These are phyloP conservation scores for Piromyces finnis DNA, from an alignment of 192 early-diverging fungal genomes.

Conservation along the genomic window DNA sequence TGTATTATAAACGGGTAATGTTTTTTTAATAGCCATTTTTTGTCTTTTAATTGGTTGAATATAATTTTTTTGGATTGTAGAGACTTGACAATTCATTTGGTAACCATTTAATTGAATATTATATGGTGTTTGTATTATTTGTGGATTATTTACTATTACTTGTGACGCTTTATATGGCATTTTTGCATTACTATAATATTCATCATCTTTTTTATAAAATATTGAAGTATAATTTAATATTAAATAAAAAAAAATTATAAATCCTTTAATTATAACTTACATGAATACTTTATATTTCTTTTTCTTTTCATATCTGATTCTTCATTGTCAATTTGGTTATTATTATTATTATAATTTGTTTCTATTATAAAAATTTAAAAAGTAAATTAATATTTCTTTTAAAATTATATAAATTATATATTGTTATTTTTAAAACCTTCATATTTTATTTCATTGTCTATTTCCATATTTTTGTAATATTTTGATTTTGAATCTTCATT, in stretches of 20 bases:
- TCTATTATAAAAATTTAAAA: no score
- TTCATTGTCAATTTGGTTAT: no score
- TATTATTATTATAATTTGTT: no score
- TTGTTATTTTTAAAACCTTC: background rate
- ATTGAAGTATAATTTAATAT: no score
- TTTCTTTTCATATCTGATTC: no score
- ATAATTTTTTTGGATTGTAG: background rate
- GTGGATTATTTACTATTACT: background rate
- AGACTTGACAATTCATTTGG: background rate
- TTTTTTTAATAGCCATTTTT: background rate
- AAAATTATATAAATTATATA: no score
- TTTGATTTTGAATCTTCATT: background rate
- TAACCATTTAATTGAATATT: background rate
- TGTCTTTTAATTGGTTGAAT: background rate
- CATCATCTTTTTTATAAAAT: background rate
- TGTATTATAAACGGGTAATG: background rate
- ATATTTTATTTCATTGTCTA: background rate
- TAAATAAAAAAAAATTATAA: no score
- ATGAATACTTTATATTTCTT: no score
- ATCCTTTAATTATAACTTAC: no score
- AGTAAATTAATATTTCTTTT: no score
- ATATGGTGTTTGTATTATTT: background rate
- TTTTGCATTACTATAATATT: background rate
- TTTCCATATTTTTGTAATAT: background rate
- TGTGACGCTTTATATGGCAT: background rate